Base-by-base conservation (phyloP, 2,329 filamentous ascomycete species). In the Venturiaceae sp. region DNA sequence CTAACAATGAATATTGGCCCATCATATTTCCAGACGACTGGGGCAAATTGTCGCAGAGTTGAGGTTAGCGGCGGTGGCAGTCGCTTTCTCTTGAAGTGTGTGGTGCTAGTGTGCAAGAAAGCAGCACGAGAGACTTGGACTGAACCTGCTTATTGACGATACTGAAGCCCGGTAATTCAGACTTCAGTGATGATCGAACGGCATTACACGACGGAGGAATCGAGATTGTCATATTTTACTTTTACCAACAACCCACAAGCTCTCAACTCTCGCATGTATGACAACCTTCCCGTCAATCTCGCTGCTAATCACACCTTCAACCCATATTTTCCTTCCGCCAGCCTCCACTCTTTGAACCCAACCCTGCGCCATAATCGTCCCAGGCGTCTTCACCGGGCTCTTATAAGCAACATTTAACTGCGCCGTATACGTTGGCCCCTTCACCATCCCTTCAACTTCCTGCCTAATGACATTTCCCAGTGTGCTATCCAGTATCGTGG, bases 381-480 rank as follows among this genome's bases (percentile, higher is more conserved):
- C 54, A 5, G 58, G 58, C 2, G 55, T 60, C 33, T 41, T 36
- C 19, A 60, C 58, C 5, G 58, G 58, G 9, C 50, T 60, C 30
- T 58, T 47, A 19, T 60, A 60, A 7, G 34, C 54, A 21, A 60
- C 47, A 34, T 59, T 60, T 26, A 60, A 36, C n/a, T 60, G 53
- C 44, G 59, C 58, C 7, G 58, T 60, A 44, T 46, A 60, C 16
- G 13, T 33, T 14, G 30, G 33, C 33, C 21, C 41, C 21, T 9
- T 16, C 6, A 23, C 7, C 16, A 13, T 44, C 7, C 37, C 55
- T n/a, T 53, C 52, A 4, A 26, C 9, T 5, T 36, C 30, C 30
- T 37, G 30, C 32, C n/a, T 14, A 14, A 34, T 37, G 23, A 60
- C 30, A 32, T 39, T 58, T 13, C 58, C 58, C 41, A 60, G 34